These are phyloP conservation scores for Saururus chinensis DNA, from an alignment of 164 flowering plant genomes.

Conservation along the genomic window DNA sequence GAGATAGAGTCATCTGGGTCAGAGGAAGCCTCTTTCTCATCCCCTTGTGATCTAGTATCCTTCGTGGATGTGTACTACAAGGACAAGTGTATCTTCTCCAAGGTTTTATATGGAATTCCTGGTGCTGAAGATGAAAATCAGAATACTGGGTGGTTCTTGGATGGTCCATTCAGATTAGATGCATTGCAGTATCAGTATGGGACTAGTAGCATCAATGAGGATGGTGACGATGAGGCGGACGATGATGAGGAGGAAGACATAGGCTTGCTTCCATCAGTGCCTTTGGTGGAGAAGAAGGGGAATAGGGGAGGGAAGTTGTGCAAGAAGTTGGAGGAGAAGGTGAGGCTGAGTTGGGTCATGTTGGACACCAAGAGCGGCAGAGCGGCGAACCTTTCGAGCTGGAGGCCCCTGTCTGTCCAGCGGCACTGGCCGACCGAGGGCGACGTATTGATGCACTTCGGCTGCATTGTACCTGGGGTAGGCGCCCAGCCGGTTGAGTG, in stretches of 20 bases:
- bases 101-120: constrained; percentile 16
- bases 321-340: constrained; percentile 9
- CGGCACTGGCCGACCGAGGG: constrained; percentile 16
- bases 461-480: constrained; percentile 13
- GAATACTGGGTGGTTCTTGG: constrained; percentile 7
- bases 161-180: constrained; percentile 15
- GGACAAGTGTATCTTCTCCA: constrained; percentile 16
- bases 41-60: constrained; percentile 9
- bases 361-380: constrained; percentile 15
- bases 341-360: constrained; percentile 27
- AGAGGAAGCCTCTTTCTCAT: neutral
- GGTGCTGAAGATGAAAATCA: constrained; percentile 1
- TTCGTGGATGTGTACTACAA: constrained; percentile 12
- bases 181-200: constrained; percentile 5
- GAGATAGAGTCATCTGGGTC: neutral
- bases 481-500: constrained; percentile 11
- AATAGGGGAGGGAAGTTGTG: constrained; percentile 4
- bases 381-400: constrained; percentile 25
- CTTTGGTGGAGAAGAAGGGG: constrained; percentile 6
- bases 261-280: constrained; percentile 3
- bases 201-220: neutral
- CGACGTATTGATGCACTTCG: constrained; percentile 14
- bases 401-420: constrained; percentile 18
- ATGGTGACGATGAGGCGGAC: neutral
- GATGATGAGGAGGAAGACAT: constrained; percentile 2